Evolutionary conservation across 1,284 basidiomycete species (phyloP), one percentile per base, ranked within the genome.

Genomic region (Naganishia sp.): DNA sequence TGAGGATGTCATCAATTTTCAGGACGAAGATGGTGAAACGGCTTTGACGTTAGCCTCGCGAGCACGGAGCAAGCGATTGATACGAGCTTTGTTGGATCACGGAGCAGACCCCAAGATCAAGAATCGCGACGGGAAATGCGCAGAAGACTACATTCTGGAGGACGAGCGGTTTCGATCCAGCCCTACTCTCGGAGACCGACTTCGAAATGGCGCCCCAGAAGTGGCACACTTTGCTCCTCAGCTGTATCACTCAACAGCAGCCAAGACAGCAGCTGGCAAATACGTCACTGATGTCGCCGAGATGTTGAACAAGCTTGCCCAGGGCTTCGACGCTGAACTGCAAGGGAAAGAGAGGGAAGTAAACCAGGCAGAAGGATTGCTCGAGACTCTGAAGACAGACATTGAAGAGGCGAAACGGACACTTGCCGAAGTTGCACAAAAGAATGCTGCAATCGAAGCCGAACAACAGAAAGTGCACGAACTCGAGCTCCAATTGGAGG

Each of bases 1-100:
- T 18, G 92, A 94, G 44, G 96, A 99, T 76, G 94, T 99, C 57
- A 92, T 99, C 80, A 99, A 99, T 77, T 99, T 99, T 79, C 96
- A 96, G 78, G 96, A 99, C 77, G 94, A 98, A 76, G 96, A 99
- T 72, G 95, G 95, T 42, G 96, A 99, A 81, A 98, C 96, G 15
- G 93, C 96, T 11, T 81, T 99, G 67, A 99, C 96, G 1, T 88
- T 99, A 84, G 95, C 96, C 28, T 96, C 96, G 6, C 86, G 96
- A 44, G 97, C 95, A 74, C 84, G 96, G 65, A 94, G 91, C 78
- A 96, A 98, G 81, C 88, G 94, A n/a, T 85, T 99, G 18, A 94
- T 99, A 71, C 95, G 95, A 76, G 84, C 97, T 21, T 85, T 99
- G 61, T 89, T 99, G 65, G 95, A 99, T 78, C 92, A 98, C 74